Evolutionary conservation across 805 yeast species (phyloP).

Genomic region (Spathaspora girioi): DNA sequence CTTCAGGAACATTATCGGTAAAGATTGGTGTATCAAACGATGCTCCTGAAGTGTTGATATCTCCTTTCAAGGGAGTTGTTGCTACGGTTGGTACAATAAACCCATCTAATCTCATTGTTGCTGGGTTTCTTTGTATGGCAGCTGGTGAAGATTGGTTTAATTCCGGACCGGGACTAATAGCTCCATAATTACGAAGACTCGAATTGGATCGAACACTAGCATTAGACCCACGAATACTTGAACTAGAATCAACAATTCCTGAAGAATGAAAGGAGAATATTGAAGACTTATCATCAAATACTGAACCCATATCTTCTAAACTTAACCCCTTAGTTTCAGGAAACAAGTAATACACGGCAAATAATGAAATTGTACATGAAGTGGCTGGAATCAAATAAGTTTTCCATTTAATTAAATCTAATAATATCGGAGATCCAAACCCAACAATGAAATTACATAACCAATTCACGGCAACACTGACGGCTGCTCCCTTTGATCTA

Average conservation of each 20-base stretch:
- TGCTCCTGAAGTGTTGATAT: conserved; percentile 13
- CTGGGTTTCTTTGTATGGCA: conserved; percentile 40
- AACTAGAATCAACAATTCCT: conserved; percentile 8
- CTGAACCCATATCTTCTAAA: conserved; percentile 87
- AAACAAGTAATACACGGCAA: conserved; percentile 67
- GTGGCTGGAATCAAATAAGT: conserved; percentile 78
- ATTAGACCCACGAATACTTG: conserved; percentile 10
- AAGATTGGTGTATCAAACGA: conserved; percentile 15
- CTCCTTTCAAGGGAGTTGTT: conserved; percentile 16
- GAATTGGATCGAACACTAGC: conserved; percentile 7
- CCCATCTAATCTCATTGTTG: conserved; percentile 22
- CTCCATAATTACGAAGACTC: conserved; percentile 10
- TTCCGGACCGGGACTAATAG: conserved; percentile 4
- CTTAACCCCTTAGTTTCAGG: conserved; percentile 91
- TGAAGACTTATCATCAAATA: conserved; percentile 64
- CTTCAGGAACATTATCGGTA: conserved; percentile 19
- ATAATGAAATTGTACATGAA: conserved; percentile 69
- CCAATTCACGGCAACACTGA: conserved; percentile 93
- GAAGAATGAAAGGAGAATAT: conserved; percentile 41
- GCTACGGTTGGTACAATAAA: background rate
- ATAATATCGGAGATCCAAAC: conserved; percentile 82
- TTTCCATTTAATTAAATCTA: conserved; percentile 74
- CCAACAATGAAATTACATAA: conserved; percentile 89
- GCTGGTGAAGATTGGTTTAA: conserved; percentile 28
- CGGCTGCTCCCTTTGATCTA: conserved; percentile 85